Evolutionary conservation across 2,329 filamentous ascomycete genomes (phyloP), one percentile per base, ranked within the genome.

Genomic region (Hymenotorrendiella dingleyae): DNA sequence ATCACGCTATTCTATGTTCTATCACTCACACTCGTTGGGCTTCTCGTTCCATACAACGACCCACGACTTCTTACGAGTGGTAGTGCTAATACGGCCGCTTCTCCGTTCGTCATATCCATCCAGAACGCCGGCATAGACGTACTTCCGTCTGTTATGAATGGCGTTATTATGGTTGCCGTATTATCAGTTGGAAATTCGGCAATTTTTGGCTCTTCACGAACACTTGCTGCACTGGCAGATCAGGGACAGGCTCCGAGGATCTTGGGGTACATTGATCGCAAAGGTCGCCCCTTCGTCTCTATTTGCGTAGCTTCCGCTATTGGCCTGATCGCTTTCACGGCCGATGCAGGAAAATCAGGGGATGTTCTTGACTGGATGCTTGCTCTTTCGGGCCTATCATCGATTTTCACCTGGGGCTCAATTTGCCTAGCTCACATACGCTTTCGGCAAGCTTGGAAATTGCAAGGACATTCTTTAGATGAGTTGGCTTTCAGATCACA

Each of bases 21-120:
- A 24, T 85, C 86, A 1, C 73, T 96, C 9, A 79, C 80, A 4
- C 69, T 96, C 4, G 80, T 96, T 44, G 88, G 91, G 20, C 73
- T 95, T 1, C 71, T 95, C 3, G 87, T 96, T 0, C 84, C 83
- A 0, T 90, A 84, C 62, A 67, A 76, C 55, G 78, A 94, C 48
- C 42, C 59, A 0, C 70, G 73, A 3, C 80, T 95, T 0, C 69
- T 88, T 1, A 70, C 70, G 9, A 71, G 72, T 29, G 67, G 62
- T 19, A 69, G 70, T n/a, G 76, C 75, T 36, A 78, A 89, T 60
- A 78, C 82, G 32, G 78, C 80, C 20, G 84, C 88, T 1, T 94
- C 88, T 3, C 91, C 91, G 2, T 96, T 96, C 62, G 90, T 96
- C 55, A 94, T 96, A 56, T 87, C 90, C 49, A 94, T 95, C 54